Evolutionary conservation across 2,329 filamentous ascomycete genomes (phyloP).

Genomic region (Claviceps sorghi): DNA sequence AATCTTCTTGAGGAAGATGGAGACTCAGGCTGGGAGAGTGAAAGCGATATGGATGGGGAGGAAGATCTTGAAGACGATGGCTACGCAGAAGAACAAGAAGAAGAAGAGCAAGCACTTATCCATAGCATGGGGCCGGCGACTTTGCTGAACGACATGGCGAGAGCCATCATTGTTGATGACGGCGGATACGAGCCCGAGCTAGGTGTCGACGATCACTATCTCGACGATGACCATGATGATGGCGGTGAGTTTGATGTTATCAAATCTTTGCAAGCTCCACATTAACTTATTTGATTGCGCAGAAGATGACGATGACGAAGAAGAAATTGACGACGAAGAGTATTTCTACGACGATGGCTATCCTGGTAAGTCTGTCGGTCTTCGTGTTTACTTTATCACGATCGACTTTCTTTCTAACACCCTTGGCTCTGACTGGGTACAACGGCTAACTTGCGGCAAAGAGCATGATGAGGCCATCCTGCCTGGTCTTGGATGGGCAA

Average conservation of each 20-base stretch:
- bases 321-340: slow-evolving; percentile 54
- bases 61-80: slow-evolving; percentile 38
- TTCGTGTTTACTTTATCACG: neutral
- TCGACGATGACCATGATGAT: slow-evolving; percentile 45
- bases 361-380: slow-evolving; percentile 30
- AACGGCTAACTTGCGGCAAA: neutral
- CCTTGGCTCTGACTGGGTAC: neutral
- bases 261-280: neutral
- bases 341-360: slow-evolving; percentile 47
- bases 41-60: slow-evolving; percentile 41
- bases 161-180: slow-evolving; percentile 38
- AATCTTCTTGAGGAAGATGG: slow-evolving; percentile 45
- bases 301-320: slow-evolving; percentile 49
- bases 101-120: slow-evolving; percentile 37
- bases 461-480: slow-evolving; percentile 21
- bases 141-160: slow-evolving; percentile 39
- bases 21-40: slow-evolving; percentile 46
- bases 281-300: neutral
- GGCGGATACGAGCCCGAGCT: slow-evolving; percentile 38
- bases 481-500: slow-evolving; percentile 43
- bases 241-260: slow-evolving; percentile 26
- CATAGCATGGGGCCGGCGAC: slow-evolving; percentile 28
- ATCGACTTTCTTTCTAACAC: neutral
- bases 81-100: slow-evolving; percentile 38
- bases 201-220: slow-evolving; percentile 36